These are phyloP conservation scores for Lycium ferocissimum DNA, from an alignment of 257 asterid genomes.

Conservation along the genomic window DNA sequence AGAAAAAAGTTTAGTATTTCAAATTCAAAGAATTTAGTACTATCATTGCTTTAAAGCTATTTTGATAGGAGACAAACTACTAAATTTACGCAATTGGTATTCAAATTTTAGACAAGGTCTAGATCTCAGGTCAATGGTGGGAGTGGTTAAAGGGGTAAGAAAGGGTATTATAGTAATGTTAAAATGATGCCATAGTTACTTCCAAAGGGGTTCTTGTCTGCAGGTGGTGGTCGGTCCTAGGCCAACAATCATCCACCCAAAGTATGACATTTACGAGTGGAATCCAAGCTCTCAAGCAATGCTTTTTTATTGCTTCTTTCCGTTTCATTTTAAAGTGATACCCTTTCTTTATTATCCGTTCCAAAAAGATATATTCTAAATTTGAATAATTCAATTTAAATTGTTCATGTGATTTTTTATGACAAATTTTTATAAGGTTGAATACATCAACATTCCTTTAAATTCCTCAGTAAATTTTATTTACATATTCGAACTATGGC, in stretches of 20 bases:
- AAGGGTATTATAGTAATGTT: slow-evolving; percentile 5
- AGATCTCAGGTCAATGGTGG: background rate
- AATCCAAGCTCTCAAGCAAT: slow-evolving; percentile 21
- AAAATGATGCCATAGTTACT: slow-evolving; percentile 8
- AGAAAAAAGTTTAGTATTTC: background rate
- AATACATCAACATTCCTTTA: too few relatives aligned
- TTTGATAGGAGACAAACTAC: background rate
- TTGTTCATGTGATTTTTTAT: background rate
- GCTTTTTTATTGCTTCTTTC: background rate
- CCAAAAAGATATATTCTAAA: background rate
- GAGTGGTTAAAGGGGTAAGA: background rate
- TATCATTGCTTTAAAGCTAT: background rate
- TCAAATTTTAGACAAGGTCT: background rate
- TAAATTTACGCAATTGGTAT: background rate
- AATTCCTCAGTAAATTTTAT: too few relatives aligned
- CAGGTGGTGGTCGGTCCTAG: slow-evolving; percentile 25
- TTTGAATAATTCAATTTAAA: background rate
- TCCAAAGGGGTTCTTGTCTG: slow-evolving; percentile 27
- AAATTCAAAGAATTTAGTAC: background rate
- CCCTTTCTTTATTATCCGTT: background rate
- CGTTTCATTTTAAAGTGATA: background rate
- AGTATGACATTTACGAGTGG: slow-evolving; percentile 8
- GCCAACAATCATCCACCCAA: slow-evolving; percentile 26
- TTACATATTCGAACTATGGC: too few relatives aligned
- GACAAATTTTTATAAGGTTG: too few relatives aligned